Evolutionary conservation across 192 early-diverging fungal genomes (phyloP).

Genomic region (Coemansia sp.): DNA sequence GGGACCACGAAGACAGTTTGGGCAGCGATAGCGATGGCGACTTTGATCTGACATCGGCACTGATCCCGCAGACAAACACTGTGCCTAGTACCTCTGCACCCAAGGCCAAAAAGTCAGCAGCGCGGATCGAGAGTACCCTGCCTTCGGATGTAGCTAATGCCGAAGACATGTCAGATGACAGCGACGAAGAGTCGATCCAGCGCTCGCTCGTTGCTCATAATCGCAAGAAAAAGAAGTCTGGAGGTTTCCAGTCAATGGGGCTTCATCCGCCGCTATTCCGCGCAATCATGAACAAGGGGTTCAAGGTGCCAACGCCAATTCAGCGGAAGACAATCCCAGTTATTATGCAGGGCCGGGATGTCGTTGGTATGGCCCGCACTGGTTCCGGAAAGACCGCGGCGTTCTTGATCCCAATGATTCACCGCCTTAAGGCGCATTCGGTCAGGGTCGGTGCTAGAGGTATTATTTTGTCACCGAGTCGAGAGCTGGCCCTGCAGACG

Average conservation of each 20-base stretch:
- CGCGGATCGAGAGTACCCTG: too few species aligned
- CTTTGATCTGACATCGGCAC: constrained; percentile 48
- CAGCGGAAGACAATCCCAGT: constrained; percentile 94
- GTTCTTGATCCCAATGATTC: constrained; percentile 90
- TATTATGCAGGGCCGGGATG: constrained; percentile 86
- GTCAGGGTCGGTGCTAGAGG: constrained; percentile 80
- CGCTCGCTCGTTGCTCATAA: constrained; percentile 60
- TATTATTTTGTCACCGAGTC: constrained; percentile 87
- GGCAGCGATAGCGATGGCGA: constrained; percentile 46
- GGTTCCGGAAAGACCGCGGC: constrained; percentile 98
- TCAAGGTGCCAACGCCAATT: constrained; percentile 98
- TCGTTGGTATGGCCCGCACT: constrained; percentile 97
- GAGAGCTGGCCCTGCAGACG: constrained; percentile 96
- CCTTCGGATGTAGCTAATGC: not conserved
- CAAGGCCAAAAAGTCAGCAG: constrained; percentile 7
- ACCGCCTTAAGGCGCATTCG: constrained; percentile 83
- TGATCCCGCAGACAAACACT: constrained; percentile 37
- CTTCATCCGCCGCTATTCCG: constrained; percentile 79
- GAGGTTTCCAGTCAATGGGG: constrained; percentile 98
- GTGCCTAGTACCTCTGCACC: not conserved
- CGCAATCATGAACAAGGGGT: constrained; percentile 88
- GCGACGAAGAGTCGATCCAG: constrained; percentile 40
- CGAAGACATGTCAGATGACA: constrained; percentile 11
- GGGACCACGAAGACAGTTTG: not conserved
- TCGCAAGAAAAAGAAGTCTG: constrained; percentile 92